A percentile compares a stretch with the other conserved stretches of the same genome.
Evolutionary conservation across 2,329 filamentous ascomycete species (phyloP).

Genomic region (Epichloe brachyelytri): DNA sequence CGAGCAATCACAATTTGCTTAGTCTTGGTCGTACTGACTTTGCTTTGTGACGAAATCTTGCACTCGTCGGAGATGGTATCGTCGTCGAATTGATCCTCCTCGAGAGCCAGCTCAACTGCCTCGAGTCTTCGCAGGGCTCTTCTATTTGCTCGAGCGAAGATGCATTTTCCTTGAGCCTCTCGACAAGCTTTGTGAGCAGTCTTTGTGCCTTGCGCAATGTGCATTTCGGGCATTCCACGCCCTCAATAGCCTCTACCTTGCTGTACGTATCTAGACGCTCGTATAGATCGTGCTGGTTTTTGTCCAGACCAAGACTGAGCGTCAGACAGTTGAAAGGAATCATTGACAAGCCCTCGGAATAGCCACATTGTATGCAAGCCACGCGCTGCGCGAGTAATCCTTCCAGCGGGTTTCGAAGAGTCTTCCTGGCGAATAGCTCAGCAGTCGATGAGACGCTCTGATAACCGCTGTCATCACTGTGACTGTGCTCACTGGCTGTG

Average conservation of each 20-base stretch:
- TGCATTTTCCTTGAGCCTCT: constrained; percentile 22
- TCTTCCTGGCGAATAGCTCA: constrained; percentile 24
- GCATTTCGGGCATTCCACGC: constrained; percentile 85
- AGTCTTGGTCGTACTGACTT: constrained; percentile 70
- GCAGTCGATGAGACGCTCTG: constrained; percentile 30
- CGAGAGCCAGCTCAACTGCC: constrained; percentile 56
- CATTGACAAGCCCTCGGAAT: constrained; percentile 77
- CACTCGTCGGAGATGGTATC: constrained; percentile 50
- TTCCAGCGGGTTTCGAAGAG: constrained; percentile 64
- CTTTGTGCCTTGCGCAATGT: constrained; percentile 52
- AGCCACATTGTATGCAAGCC: constrained; percentile 72
- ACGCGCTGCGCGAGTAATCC: constrained; percentile 81
- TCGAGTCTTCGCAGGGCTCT: constrained; percentile 43
- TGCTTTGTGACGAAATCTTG: constrained; percentile 52
- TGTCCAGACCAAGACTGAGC: constrained; percentile 58
- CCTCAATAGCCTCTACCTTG: constrained; percentile 70
- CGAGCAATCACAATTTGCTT: constrained; percentile 79
- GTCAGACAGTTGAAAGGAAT: constrained; percentile 92
- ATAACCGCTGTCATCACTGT: constrained; percentile 46
- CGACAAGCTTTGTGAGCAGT: constrained; percentile 34
- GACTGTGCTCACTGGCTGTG: constrained; percentile 34
- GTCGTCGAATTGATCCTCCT: constrained; percentile 69
- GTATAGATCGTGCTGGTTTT: constrained; percentile 53
- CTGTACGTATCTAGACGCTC: constrained; percentile 79
- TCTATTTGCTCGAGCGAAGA: constrained; percentile 36